Percentiles rank a stretch among this genome's conserved stretches.
Evolutionary conservation across 164 flowering plant genomes (phyloP).

Genomic region (Euptelea pleiosperma): DNA sequence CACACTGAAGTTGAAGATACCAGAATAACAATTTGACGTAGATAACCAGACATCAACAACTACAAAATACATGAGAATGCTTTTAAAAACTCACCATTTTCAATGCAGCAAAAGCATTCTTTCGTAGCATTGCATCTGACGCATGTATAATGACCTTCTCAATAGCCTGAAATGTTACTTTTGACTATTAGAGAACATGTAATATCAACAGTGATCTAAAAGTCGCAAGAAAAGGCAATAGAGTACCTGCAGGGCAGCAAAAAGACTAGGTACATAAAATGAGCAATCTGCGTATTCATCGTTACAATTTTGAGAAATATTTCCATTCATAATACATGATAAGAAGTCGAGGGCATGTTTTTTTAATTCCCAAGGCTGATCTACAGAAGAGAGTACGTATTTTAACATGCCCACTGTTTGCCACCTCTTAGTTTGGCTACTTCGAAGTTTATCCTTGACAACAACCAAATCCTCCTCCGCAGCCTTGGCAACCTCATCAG

Average conservation of each 20-base stretch:
- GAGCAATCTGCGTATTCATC: conserved; percentile 40
- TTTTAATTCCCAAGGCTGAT: conserved; percentile 66
- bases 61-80: neutral
- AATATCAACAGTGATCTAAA: neutral
- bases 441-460: conserved; percentile 47
- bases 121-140: conserved; percentile 49
- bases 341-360: conserved; percentile 56
- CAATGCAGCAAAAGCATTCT: conserved; percentile 57
- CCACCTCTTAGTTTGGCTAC: conserved; percentile 60
- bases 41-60: neutral
- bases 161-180: conserved; percentile 54
- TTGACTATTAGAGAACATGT: conserved; percentile 8
- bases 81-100: conserved; percentile 47
- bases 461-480: conserved; percentile 44
- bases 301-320: conserved; percentile 13
- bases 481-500: conserved; percentile 48
- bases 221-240: conserved; percentile 3
- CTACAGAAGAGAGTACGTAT: conserved; percentile 39
- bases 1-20: neutral
- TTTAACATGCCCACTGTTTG: conserved; percentile 68
- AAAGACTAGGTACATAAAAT: conserved; percentile 43
- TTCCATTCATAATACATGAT: conserved; percentile 45
- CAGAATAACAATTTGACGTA: neutral
- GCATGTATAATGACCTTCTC: conserved; percentile 58
- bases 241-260: conserved; percentile 67